Evolutionary conservation across 2,329 filamentous ascomycete genomes (phyloP), one percentile per base, ranked within the genome.

Genomic region (Akanthomyces uredinophilus): DNA sequence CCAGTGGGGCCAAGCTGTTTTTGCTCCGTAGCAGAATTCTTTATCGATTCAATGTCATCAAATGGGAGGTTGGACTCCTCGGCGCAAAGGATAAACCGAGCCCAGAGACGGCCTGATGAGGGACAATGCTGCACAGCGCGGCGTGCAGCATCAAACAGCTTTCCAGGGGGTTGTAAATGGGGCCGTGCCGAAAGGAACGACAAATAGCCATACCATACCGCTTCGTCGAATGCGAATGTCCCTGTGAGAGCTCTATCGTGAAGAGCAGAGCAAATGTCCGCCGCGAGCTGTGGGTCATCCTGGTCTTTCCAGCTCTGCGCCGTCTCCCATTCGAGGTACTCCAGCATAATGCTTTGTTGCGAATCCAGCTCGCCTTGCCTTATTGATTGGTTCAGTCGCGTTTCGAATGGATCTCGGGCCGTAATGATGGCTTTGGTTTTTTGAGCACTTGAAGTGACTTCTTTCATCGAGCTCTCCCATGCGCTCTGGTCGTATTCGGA

Each of bases 21-120:
- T 27, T 91, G 92, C 70, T 88, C 91, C 0, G 93, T 98, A 7
- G 95, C 95, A 49, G 88, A 87, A 73, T 97, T 92, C 75, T 99
- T 99, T 73, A 97, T 92, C 46, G 87, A 83, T 68, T 96, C 91
- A 58, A 98, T 91, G 55, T 91, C 89, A 27, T 88, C 81, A 69
- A 96, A 96, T 0, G 88, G 81, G 65, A 88, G 83, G 39, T 85
- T 84, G 64, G 91, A 88, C 51, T 91, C 85, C 75, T 98, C 95
- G 4, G 92, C 90, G 22, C 87, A 89, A 58, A 97, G 77, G 29
- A 99, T 88, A 66, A 93, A 93, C 66, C 94, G 87, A 7, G 91
- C 91, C 95, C 95, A 99, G 7, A 99, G 81, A 32, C 85, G 83
- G 18, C 95, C 95, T 7, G 92, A 96, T 89, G 92, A 96, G 2